Base-by-base conservation (phyloP, 2,329 filamentous ascomycete genomes). In the Calonectria fujianensis region DNA sequence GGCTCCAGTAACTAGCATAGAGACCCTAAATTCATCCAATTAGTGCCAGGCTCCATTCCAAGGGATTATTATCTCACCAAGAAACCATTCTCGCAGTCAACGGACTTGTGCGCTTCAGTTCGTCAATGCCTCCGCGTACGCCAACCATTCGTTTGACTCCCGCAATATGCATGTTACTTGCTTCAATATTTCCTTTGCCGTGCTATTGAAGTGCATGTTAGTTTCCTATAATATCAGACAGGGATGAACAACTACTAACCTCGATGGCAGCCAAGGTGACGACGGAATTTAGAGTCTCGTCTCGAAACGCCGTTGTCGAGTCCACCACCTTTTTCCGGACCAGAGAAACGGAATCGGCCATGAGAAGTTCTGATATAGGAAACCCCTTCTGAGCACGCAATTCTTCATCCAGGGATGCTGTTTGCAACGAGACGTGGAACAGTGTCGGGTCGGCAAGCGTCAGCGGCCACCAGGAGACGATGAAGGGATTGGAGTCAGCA, bases 391-490 rank as follows among this genome's bases (percentile, higher is more conserved):
- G 88, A 1, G 89, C 89, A 16, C 85, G 77, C 14, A 89, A 74
- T 77, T 92, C 90, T 37, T 91, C 86, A 72, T 92, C 90, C 0
- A 91, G 85, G 48, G 86, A 91, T 51, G 90, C 90, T 7, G 90
- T 91, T 78, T 91, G 90, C 16, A 92, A 83, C 3, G 90, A 91
- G 31, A 92, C 90, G 76, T 92, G 89, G 69, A 92, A 92, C 1
- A 92, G 77, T 6, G 89, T 89, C 0, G 90, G 89, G 70, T 92
- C 90, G 0, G 85, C 87, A 0, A 92, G 84, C 0, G 90, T 90
- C 1, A 89, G 84, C 0, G 90, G 90, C 90, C 90, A 92, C 90
- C 90, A 92, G 0, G 89, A 91, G 9, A 91, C 83, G 24, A 92
- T 82, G 74, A 92, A 92, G 0, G 90, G 90, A 76, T 92, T 92